A percentile compares a stretch with the other conserved stretches of the same genome.
Conservation (phyloP, 139 green algal species). For the Astrephomene gubernaculifera region DNA sequence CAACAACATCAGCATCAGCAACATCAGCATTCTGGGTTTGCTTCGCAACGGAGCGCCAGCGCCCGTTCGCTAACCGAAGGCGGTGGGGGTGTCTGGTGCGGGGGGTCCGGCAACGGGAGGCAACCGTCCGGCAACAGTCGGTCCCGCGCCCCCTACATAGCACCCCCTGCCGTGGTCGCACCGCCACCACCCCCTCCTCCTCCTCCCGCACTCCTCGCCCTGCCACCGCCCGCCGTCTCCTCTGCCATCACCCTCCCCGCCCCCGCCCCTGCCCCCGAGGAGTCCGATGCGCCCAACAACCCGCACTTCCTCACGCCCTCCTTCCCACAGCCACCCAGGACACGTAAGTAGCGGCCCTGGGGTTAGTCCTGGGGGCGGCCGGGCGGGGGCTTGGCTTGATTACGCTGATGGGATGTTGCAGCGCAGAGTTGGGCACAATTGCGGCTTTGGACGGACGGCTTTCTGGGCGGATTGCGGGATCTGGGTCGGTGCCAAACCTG, state of each 20-base stretch:
- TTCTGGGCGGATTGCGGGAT: no score
- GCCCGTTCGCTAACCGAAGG: background rate
- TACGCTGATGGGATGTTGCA: no score
- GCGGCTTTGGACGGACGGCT: no score
- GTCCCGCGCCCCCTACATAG: background rate
- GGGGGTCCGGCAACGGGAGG: background rate
- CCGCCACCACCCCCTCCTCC: background rate
- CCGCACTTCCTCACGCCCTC: conserved; percentile 18
- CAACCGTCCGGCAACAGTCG: background rate
- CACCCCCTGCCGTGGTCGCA: background rate
- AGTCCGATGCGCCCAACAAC: conserved; percentile 22
- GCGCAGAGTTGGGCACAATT: no score
- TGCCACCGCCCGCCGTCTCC: no score
- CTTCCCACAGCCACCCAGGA: conserved; percentile 26
- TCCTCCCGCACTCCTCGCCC: no score
- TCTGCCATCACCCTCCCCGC: no score
- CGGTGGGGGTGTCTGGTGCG: background rate
- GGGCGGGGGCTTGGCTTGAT: no score
- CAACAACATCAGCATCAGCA: background rate
- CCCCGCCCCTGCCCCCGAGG: background rate
- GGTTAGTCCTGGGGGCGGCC: no score
- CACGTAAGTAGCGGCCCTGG: conserved; percentile 17
- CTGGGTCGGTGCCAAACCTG: no score
- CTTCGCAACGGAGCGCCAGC: background rate
- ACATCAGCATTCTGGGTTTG: background rate